Percentiles rank a stretch among this genome's conserved stretches.
Conservation (phyloP, 306 rosid genomes). For the Castanea mollissima region DNA sequence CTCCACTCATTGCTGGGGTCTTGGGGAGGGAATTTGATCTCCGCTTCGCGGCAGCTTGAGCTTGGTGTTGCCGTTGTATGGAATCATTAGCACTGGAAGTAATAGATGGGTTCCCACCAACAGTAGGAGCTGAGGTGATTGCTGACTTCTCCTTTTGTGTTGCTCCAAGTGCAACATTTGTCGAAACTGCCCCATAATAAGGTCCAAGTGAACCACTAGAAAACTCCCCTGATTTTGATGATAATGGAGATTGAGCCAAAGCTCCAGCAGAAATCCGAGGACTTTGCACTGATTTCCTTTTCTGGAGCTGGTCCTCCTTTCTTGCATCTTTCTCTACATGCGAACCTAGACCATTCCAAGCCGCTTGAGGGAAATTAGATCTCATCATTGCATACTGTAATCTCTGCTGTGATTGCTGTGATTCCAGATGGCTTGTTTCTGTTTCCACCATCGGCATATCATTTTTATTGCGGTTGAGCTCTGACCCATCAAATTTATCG, state of each 20-base stretch:
- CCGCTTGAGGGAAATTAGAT: conserved; percentile 66
- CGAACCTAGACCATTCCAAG: conserved; percentile 75
- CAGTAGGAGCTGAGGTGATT: conserved; percentile 52
- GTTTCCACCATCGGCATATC: conserved; percentile 54
- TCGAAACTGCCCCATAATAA: conserved; percentile 61
- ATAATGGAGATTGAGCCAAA: conserved; percentile 74
- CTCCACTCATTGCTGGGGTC: conserved; percentile 72
- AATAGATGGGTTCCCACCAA: conserved; percentile 66
- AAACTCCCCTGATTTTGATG: conserved; percentile 88
- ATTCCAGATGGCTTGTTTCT: conserved; percentile 64
- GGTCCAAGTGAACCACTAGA: conserved; percentile 85
- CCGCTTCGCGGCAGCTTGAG: conserved; percentile 64
- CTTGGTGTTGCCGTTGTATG: conserved; percentile 81
- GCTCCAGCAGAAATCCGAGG: conserved; percentile 80
- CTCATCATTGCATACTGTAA: conserved; percentile 56
- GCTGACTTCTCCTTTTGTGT: conserved; percentile 76
- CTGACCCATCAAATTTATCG: conserved; percentile 65
- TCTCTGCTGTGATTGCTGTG: conserved; percentile 67
- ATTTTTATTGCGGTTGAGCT: conserved; percentile 53
- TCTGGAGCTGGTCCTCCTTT: conserved; percentile 79
- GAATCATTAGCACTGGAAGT: conserved; percentile 77
- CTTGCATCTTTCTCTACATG: conserved; percentile 71
- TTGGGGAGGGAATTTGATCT: conserved; percentile 81
- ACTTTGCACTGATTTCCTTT: conserved; percentile 76
- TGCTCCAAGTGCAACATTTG: conserved; percentile 44